These are phyloP conservation scores for Vaccinium corymbosum DNA, from an alignment of 148 eudicot genomes.

Conservation along the genomic window DNA sequence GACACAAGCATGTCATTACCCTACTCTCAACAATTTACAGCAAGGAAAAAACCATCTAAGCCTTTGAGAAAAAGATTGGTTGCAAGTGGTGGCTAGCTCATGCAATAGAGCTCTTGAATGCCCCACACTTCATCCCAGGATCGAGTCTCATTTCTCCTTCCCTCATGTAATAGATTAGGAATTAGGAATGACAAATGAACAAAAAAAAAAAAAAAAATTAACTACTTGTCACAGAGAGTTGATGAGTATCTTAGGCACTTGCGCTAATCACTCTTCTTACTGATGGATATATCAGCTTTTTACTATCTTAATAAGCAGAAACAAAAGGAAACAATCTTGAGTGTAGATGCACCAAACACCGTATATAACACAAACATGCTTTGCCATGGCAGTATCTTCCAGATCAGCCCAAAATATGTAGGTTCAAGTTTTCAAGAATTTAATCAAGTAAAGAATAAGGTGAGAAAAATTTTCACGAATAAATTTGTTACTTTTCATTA, in stretches of 20 bases:
- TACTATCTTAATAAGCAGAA: neutral
- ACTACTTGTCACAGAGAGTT: neutral
- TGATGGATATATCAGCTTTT: neutral
- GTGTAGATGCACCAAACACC: neutral
- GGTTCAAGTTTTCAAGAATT: neutral
- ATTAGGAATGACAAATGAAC: too few relatives aligned
- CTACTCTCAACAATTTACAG: neutral
- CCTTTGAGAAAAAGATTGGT: too few relatives aligned
- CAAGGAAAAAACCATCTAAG: neutral
- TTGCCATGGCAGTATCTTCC: slow-evolving; percentile 2
- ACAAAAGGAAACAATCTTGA: neutral
- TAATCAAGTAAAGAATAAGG: neutral
- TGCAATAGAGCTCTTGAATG: too few relatives aligned
- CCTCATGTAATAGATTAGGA: too few relatives aligned
- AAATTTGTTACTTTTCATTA: neutral
- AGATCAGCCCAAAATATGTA: neutral
- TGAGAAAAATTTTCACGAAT: neutral
- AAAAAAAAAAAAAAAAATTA: too few relatives aligned
- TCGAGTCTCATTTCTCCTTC: too few relatives aligned
- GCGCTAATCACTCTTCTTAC: slow-evolving; percentile 1
- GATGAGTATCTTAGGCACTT: neutral
- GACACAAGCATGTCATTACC: neutral
- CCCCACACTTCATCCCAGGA: too few relatives aligned
- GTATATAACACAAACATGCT: neutral
- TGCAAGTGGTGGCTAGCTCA: too few relatives aligned